These are phyloP conservation scores for Baorangia bicolor DNA, from an alignment of 768 basidiomycete species.

Conservation along the genomic window DNA sequence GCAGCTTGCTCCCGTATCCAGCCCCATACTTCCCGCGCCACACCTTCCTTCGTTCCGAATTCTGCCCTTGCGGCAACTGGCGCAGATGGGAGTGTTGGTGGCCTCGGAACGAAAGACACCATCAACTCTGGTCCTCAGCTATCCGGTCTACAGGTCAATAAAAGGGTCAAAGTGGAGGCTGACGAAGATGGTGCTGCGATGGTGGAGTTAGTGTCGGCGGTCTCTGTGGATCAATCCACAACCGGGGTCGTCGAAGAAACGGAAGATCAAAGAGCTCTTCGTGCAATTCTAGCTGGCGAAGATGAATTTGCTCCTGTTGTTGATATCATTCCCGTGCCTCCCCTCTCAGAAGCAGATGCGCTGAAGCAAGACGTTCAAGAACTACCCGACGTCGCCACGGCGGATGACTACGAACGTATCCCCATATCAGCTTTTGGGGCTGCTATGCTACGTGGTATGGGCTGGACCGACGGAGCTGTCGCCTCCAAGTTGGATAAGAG, in stretches of 20 bases:
- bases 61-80: conserved; percentile 56
- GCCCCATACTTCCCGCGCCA: conserved; percentile 5
- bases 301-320: conserved; percentile 42
- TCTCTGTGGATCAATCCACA: conserved; percentile 15
- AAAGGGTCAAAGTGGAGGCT: conserved; percentile 30
- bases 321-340: conserved; percentile 60
- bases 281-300: conserved; percentile 66
- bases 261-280: conserved; percentile 79
- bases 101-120: conserved; percentile 67
- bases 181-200: conserved; percentile 27
- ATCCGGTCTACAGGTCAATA: conserved; percentile 61
- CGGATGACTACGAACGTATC: conserved; percentile 86
- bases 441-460: conserved; percentile 94
- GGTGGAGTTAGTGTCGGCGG: neutral
- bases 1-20: conserved; percentile 20
- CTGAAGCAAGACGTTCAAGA: conserved; percentile 80
- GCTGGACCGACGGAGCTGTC: conserved; percentile 83
- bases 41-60: conserved; percentile 60
- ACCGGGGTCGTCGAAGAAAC: conserved; percentile 47
- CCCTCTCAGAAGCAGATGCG: conserved; percentile 78
- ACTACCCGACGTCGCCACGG: conserved; percentile 71
- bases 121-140: conserved; percentile 78
- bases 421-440: conserved; percentile 93
- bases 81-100: conserved; percentile 72
- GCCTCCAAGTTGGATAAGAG: conserved; percentile 59